Conservation (phyloP, 2,329 filamentous ascomycete species). For the Niveomyces coronatus region DNA sequence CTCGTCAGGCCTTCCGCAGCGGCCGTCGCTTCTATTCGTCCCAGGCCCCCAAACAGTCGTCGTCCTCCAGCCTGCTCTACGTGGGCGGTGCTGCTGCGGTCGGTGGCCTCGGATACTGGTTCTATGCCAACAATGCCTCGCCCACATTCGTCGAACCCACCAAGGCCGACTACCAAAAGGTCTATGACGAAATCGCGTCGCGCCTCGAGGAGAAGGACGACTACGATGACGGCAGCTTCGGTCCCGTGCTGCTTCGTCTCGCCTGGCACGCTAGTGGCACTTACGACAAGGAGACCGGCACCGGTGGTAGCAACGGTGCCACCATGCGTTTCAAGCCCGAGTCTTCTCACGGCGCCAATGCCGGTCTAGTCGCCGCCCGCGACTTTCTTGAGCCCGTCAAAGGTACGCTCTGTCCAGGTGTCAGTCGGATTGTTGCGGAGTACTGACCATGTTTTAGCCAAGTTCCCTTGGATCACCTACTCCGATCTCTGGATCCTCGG, state of each 20-base stretch:
- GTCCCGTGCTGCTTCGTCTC: conserved; percentile 79
- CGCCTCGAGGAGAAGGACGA: conserved; percentile 80
- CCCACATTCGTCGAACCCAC: conserved; percentile 58
- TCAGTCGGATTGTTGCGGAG: background rate
- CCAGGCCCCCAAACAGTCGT: conserved; percentile 45
- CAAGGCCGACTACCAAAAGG: conserved; percentile 85
- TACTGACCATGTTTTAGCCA: conserved; percentile 22
- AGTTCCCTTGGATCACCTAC: conserved; percentile 94
- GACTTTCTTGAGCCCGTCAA: conserved; percentile 92
- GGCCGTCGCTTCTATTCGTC: conserved; percentile 74
- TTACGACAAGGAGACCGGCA: conserved; percentile 77
- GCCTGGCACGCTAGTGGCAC: conserved; percentile 94
- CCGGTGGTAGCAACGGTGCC: conserved; percentile 89
- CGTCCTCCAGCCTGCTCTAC: conserved; percentile 41
- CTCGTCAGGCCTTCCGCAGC: conserved; percentile 61
- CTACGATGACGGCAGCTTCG: conserved; percentile 95
- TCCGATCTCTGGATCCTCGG: conserved; percentile 93
- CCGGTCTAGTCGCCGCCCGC: conserved; percentile 74
- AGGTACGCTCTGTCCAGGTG: conserved; percentile 35
- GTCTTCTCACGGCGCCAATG: conserved; percentile 84
- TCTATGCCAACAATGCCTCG: conserved; percentile 46
- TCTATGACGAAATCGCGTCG: conserved; percentile 79
- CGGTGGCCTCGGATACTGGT: conserved; percentile 56
- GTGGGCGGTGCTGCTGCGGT: conserved; percentile 47
- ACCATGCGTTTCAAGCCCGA: conserved; percentile 95